A percentile compares a stretch with the other conserved stretches of the same genome.
These are phyloP conservation scores for Pseudogymnoascus sp. DNA, from an alignment of 2,329 filamentous ascomycete genomes.

Conservation along the genomic window DNA sequence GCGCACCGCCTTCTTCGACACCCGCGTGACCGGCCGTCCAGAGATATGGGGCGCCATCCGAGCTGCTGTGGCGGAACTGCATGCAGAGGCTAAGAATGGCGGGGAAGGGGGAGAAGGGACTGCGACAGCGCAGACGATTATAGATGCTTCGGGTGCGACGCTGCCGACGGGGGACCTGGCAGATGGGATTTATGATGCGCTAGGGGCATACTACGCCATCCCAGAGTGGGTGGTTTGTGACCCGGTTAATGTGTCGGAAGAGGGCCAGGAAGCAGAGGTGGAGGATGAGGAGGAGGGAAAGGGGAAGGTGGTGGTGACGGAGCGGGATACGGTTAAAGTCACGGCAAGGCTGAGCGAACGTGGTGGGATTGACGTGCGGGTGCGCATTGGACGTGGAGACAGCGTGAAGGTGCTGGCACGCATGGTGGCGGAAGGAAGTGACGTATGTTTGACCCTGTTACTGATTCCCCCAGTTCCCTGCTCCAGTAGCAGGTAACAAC, in stretches of 20 bases:
- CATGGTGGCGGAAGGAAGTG: slow-evolving; percentile 55
- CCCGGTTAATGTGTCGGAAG: slow-evolving; percentile 47
- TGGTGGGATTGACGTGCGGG: slow-evolving; percentile 53
- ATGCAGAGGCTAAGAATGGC: slow-evolving; percentile 30
- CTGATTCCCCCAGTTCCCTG: not conserved
- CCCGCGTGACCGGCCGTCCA: slow-evolving; percentile 65
- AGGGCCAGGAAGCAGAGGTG: slow-evolving; percentile 24
- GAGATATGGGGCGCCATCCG: slow-evolving; percentile 77
- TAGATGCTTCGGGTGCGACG: slow-evolving; percentile 70
- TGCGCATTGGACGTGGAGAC: slow-evolving; percentile 53
- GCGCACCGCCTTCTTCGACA: slow-evolving; percentile 82
- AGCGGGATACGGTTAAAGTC: slow-evolving; percentile 22
- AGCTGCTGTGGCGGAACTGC: slow-evolving; percentile 60
- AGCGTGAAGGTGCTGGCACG: slow-evolving; percentile 55
- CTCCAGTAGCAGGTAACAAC: not conserved
- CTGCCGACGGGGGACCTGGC: slow-evolving; percentile 65
- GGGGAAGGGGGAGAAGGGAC: slow-evolving; percentile 32
- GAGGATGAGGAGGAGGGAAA: slow-evolving; percentile 17
- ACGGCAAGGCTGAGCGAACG: slow-evolving; percentile 26
- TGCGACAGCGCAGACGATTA: slow-evolving; percentile 71
- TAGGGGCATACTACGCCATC: slow-evolving; percentile 62
- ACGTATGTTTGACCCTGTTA: slow-evolving; percentile 40
- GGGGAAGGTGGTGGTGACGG: slow-evolving; percentile 25
- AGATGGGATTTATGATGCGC: slow-evolving; percentile 63
- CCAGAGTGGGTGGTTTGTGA: slow-evolving; percentile 63